Base-by-base conservation (phyloP, 306 rosid genomes). In the Psophocarpus tetragonolobus region DNA sequence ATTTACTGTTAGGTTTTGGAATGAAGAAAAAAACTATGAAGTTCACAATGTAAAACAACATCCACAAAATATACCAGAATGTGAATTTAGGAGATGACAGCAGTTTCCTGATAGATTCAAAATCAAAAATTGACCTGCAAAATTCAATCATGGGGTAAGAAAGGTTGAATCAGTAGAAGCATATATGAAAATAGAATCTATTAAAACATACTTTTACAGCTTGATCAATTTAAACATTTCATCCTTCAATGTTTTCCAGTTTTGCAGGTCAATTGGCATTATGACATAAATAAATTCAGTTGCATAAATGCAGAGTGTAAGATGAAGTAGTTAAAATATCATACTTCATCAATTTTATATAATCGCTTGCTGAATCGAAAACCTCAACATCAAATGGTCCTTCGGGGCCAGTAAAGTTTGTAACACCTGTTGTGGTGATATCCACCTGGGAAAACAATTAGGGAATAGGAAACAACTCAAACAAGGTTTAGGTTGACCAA, bases 341-440 rank as follows among this genome's bases (percentile, higher is more conserved):
- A 80, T 87, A 95, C 99, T 91, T 91, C 97, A 96, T 86, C 85
- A 96, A 58, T 76, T 91, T 91, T 77, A 96, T 88, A 80, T 96
- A 96, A 73, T 96, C 97, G 57, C 84, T 88, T 9, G 99, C 98
- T n/a, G 96, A 85, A 83, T 96, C 97, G 87, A 96, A 96, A 84
- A 96, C 99, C 65, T 92, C 99, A 68, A 92, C 97, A 39, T 91
- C 92, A 87, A 96, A 96, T 75, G 90, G 97, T 85, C 94, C 99
- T 86, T 93, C 98, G 29, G 97, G 97, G 33, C 97, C 99, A 12
- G 83, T 71, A 70, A 96, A 90, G 85, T 79, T 91, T 69, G 93
- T 84, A 29, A 92, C 84, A 79, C 91, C 97, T 62, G 38, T 33
- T 69, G 88, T 63, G 60, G 85, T 14, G 33, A 96, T 90, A 82